Percentiles rank a stretch among this genome's conserved stretches.
Evolutionary conservation across 352 stramenopile genomes (phyloP).

Genomic region (Phytophthora podocarpi): DNA sequence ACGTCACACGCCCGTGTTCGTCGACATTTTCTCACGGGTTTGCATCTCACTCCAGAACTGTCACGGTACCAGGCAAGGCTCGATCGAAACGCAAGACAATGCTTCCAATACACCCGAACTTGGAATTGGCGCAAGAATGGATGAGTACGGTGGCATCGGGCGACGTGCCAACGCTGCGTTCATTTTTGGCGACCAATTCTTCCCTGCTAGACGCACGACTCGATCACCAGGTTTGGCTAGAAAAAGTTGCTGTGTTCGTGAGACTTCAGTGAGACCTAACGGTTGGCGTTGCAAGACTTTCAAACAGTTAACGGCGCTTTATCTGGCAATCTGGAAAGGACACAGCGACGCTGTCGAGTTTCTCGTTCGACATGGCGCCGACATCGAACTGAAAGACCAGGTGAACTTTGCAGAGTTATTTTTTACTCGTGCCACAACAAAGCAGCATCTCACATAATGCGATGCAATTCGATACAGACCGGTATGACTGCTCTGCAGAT

Average conservation of each 20-base stretch:
- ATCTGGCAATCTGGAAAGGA: slow-evolving; percentile 5
- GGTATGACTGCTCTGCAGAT: slow-evolving; percentile 53
- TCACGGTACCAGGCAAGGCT: too few species aligned
- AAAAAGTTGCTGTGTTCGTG: background rate
- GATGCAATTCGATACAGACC: too few species aligned
- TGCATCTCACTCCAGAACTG: too few species aligned
- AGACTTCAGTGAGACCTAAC: background rate
- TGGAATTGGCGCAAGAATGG: background rate
- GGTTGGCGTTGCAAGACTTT: slow-evolving; percentile 2
- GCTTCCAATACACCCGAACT: too few species aligned
- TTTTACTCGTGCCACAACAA: too few species aligned
- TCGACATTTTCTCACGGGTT: too few species aligned
- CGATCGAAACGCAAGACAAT: too few species aligned
- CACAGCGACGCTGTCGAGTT: background rate
- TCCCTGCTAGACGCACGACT: slow-evolving; percentile 1
- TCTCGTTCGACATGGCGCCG: background rate
- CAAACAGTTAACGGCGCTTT: background rate
- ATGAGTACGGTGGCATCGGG: background rate
- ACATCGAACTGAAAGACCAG: slow-evolving; percentile 2
- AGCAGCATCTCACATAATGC: too few species aligned
- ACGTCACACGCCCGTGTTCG: too few species aligned
- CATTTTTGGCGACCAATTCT: background rate
- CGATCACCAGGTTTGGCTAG: slow-evolving; percentile 9
- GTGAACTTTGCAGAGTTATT: too few species aligned
- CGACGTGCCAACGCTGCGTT: background rate